These are phyloP conservation scores for Agrocybe praecox DNA, from an alignment of 768 basidiomycete species.

Conservation along the genomic window DNA sequence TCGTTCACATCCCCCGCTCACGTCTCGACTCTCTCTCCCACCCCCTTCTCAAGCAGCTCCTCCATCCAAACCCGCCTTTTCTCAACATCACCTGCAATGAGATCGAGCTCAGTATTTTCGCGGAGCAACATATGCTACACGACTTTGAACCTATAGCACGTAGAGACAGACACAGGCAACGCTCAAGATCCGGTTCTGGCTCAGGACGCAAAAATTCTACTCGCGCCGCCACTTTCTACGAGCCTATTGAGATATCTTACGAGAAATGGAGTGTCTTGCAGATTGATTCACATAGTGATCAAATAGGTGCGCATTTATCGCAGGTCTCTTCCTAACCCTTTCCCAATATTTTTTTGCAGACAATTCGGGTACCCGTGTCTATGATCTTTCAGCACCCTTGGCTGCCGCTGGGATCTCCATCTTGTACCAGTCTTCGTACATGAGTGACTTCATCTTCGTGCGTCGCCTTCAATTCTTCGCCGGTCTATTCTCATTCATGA, in stretches of 20 bases:
- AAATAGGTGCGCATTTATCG: constrained; percentile 50
- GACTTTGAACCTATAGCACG: constrained; percentile 66
- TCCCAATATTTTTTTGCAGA: constrained; percentile 34
- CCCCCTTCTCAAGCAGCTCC: constrained; percentile 68
- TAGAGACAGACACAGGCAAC: constrained; percentile 52
- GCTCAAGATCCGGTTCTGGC: constrained; percentile 42
- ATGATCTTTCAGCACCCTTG: constrained; percentile 75
- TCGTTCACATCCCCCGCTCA: constrained; percentile 76
- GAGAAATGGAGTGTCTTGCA: constrained; percentile 82
- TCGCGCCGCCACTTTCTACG: constrained; percentile 26
- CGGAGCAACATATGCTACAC: constrained; percentile 53
- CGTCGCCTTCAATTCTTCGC: constrained; percentile 33
- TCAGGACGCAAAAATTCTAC: constrained; percentile 26
- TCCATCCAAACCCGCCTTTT: constrained; percentile 66
- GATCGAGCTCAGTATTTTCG: constrained; percentile 77
- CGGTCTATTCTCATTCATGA: constrained; percentile 10
- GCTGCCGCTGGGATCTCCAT: constrained; percentile 81
- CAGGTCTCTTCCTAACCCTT: constrained; percentile 7
- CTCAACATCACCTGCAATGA: constrained; percentile 80
- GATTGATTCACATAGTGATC: constrained; percentile 78
- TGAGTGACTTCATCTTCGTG: constrained; percentile 83
- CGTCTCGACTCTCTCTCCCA: constrained; percentile 60
- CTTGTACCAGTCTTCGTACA: constrained; percentile 81
- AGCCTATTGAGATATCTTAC: constrained; percentile 68
- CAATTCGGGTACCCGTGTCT: constrained; percentile 70